phyloP scores from a whole-genome alignment of 1,284 basidiomycete genomes.

The Tremellales sp. region DNA sequence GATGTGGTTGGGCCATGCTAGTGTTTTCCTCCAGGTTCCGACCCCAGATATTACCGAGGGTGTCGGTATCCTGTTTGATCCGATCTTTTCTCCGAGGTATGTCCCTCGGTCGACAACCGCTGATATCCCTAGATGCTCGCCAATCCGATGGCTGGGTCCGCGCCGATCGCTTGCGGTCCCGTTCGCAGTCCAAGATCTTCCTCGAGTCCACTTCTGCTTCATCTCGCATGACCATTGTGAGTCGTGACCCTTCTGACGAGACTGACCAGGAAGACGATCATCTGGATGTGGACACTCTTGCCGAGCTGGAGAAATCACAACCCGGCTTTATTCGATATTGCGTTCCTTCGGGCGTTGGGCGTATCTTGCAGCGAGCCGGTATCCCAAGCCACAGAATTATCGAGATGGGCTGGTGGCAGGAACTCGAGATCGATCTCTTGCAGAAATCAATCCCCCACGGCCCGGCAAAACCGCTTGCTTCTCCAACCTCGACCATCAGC shows the following conservation, averaged over 20 bases:
- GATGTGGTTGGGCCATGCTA: constrained; percentile 31
- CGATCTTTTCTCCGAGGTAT: constrained; percentile 18
- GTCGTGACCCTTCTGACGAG: neutral
- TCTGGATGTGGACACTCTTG: constrained; percentile 17
- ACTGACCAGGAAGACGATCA: constrained; percentile 20
- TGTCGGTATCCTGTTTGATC: constrained; percentile 21
- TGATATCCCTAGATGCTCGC: constrained; percentile 15
- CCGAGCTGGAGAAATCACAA: constrained; percentile 11
- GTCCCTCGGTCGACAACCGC: neutral
- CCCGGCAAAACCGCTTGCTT: neutral
- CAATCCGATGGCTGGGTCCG: constrained; percentile 15
- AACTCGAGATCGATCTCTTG: constrained; percentile 3
- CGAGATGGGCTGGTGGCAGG: constrained; percentile 25
- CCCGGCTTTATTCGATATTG: constrained; percentile 7
- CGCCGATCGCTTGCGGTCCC: constrained; percentile 11
- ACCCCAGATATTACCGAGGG: neutral
- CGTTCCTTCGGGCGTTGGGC: constrained; percentile 15
- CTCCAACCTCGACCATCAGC: neutral
- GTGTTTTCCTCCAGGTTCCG: constrained; percentile 18
- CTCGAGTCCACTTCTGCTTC: constrained; percentile 13
- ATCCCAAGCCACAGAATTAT: constrained; percentile 5
- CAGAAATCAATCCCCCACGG: neutral
- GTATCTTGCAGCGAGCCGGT: constrained; percentile 10
- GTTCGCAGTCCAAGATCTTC: constrained; percentile 16
- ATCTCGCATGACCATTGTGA: constrained; percentile 31